phyloP scores from a whole-genome alignment of 139 green algal genomes.

The Closterium sp. region DNA sequence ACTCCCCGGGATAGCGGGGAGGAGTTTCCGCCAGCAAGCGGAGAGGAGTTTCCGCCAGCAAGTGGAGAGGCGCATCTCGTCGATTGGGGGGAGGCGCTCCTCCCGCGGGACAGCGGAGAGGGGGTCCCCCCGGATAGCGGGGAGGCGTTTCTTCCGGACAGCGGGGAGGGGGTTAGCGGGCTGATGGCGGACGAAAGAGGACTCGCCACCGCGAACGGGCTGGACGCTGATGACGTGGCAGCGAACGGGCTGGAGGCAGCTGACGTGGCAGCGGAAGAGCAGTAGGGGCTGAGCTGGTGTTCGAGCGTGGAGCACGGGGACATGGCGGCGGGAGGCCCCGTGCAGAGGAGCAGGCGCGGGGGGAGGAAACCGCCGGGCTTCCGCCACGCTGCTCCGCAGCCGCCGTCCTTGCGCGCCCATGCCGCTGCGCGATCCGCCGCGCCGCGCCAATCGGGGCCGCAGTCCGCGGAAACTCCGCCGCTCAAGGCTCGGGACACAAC shows the following conservation, averaged over 20 bases:
- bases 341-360: neutral
- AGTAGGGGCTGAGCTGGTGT: neutral
- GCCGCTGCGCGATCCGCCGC: neutral
- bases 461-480: neutral
- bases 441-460: neutral
- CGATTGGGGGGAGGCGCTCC: neutral
- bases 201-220: neutral
- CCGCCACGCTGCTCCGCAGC: neutral
- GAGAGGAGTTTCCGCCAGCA: neutral
- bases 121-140: neutral
- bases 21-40: neutral
- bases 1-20: neutral
- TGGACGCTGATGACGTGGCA: no score
- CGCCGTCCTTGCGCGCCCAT: neutral
- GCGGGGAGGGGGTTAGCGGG: neutral
- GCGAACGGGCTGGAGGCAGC: no score
- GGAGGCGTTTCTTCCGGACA: neutral
- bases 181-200: neutral
- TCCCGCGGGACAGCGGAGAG: neutral
- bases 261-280: neutral
- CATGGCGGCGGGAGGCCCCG: neutral
- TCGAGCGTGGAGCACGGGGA: neutral
- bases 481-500: neutral
- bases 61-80: neutral
- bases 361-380: neutral